phyloP scores from a whole-genome alignment of 2,329 filamentous ascomycete genomes.

The Ophiostoma novo-ulmi region DNA sequence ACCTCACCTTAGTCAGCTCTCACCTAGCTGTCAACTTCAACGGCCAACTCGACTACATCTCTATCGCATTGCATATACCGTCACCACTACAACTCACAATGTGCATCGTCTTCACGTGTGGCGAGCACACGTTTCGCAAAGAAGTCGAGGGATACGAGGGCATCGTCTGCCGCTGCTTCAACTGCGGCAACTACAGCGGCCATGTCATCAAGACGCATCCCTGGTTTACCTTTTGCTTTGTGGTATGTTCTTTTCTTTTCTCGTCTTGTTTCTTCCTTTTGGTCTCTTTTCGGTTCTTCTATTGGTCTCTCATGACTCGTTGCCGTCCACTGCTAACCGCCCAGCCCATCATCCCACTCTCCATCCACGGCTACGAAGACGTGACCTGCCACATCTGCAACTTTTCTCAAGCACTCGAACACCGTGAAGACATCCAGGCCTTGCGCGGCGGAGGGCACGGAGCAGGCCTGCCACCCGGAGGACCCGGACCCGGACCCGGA shows the following conservation, averaged over 20 bases:
- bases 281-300: too few relatives aligned
- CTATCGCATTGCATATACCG: background rate
- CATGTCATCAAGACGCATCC: conserved; percentile 59
- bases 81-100: conserved; percentile 34
- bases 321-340: background rate
- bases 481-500: conserved; percentile 30
- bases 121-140: conserved; percentile 57
- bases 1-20: background rate
- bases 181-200: conserved; percentile 60
- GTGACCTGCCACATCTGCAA: conserved; percentile 71
- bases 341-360: conserved; percentile 67
- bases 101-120: conserved; percentile 60
- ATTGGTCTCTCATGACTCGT: too few relatives aligned
- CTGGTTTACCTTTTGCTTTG: conserved; percentile 77
- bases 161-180: conserved; percentile 58
- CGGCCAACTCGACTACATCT: background rate
- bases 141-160: conserved; percentile 58
- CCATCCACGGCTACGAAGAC: conserved; percentile 61
- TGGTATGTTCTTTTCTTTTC: conserved; percentile 43
- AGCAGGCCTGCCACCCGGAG: conserved; percentile 23
- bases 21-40: background rate
- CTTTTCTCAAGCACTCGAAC: conserved; percentile 63
- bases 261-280: too few relatives aligned
- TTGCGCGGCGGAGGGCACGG: conserved; percentile 38
- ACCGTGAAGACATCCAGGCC: conserved; percentile 51